Percentiles rank a stretch among this genome's conserved stretches.
phyloP scores from a whole-genome alignment of 139 green algal genomes.

The Pedinophyceae sp. region DNA sequence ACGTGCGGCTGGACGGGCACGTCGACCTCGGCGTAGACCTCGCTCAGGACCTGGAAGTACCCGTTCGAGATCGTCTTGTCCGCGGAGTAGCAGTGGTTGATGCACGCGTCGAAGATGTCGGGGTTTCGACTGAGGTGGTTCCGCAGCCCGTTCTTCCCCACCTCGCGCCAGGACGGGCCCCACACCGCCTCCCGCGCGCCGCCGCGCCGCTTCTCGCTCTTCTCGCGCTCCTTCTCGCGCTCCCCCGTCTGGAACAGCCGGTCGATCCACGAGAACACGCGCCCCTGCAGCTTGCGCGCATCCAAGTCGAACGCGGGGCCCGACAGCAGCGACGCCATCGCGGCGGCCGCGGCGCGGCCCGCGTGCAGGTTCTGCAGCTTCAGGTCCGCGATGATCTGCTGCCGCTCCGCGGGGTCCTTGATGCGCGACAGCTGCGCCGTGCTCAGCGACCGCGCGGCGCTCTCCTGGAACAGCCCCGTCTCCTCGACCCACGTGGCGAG shows the following conservation, averaged over 20 bases:
- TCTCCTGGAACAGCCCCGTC: slow-evolving; percentile 11
- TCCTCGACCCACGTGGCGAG: slow-evolving; percentile 38
- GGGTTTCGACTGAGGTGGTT: slow-evolving; percentile 43
- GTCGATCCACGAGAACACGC: slow-evolving; percentile 27
- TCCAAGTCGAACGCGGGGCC: slow-evolving; percentile 42
- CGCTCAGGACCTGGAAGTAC: slow-evolving; percentile 64
- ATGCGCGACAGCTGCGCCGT: slow-evolving; percentile 9
- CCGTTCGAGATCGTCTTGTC: slow-evolving; percentile 27
- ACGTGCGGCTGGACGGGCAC: slow-evolving; percentile 38
- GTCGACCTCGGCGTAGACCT: slow-evolving; percentile 42
- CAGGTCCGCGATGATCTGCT: slow-evolving; percentile 27
- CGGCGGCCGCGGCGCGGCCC: slow-evolving; percentile 34
- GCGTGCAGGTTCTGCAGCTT: slow-evolving; percentile 25
- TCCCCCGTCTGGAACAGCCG: slow-evolving; percentile 20
- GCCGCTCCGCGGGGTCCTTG: slow-evolving; percentile 28
- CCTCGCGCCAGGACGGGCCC: slow-evolving; percentile 1
- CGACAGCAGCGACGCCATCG: slow-evolving; percentile 56
- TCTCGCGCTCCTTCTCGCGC: slow-evolving; percentile 9
- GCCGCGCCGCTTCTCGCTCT: background rate
- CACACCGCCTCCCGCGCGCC: background rate
- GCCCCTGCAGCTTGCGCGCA: slow-evolving; percentile 15
- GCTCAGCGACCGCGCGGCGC: slow-evolving; percentile 10
- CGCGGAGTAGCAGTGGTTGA: slow-evolving; percentile 58
- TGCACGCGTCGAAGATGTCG: slow-evolving; percentile 28
- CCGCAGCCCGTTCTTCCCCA: slow-evolving; percentile 15